Conservation (phyloP, 441 rosid genomes). For the Isatis lusitanica region DNA sequence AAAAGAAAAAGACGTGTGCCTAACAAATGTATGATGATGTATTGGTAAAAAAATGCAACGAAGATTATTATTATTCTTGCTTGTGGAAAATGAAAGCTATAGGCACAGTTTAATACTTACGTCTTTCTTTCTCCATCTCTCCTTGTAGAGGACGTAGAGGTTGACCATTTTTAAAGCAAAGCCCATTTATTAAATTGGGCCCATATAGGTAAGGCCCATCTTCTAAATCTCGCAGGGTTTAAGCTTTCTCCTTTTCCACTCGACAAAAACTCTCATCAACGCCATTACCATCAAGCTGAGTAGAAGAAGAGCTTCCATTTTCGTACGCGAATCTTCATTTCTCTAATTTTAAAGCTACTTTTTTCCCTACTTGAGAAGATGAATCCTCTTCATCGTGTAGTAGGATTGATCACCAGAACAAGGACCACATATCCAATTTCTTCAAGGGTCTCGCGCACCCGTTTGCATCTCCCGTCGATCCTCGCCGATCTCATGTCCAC, state of each 20-base stretch:
- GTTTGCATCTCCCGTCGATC: neutral
- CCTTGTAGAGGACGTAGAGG: too few relatives aligned
- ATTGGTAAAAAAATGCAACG: constrained; percentile 16
- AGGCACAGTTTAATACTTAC: constrained; percentile 18
- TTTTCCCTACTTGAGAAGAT: neutral
- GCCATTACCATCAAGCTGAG: neutral
- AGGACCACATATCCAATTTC: neutral
- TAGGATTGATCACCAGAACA: constrained; percentile 24
- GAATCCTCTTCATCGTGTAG: constrained; percentile 30
- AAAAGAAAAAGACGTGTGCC: constrained; percentile 56
- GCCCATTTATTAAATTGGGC: neutral
- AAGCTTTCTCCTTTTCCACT: neutral
- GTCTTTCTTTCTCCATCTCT: constrained; percentile 31
- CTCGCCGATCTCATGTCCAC: constrained; percentile 40
- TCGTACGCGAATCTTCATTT: neutral
- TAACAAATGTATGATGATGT: constrained; percentile 35
- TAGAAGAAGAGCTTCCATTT: constrained; percentile 6
- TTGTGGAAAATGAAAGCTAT: constrained; percentile 29
- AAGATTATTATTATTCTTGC: constrained; percentile 26
- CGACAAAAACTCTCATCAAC: neutral
- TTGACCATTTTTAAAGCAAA: neutral
- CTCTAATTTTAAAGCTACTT: neutral
- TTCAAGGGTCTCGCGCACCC: neutral
- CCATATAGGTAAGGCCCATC: neutral
- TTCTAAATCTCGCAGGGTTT: neutral